Evolutionary conservation across 2,329 filamentous ascomycete genomes (phyloP).

Genomic region (Malbranchea cinnamomea): DNA sequence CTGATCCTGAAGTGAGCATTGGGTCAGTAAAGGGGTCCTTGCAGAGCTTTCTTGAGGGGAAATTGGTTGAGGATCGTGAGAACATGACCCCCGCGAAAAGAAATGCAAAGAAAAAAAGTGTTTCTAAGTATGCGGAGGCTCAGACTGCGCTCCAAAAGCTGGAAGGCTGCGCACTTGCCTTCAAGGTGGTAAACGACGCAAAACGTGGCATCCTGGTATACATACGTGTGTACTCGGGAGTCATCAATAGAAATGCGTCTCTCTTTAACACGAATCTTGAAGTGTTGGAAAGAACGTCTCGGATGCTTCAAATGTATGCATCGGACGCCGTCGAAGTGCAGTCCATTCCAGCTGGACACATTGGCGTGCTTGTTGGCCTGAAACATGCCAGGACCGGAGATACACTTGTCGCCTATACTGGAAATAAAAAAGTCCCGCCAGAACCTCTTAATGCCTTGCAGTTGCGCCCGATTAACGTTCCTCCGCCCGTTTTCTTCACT

Average conservation of each 20-base stretch:
- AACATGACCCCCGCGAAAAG: slow-evolving; percentile 21
- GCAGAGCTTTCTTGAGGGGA: slow-evolving; percentile 32
- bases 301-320: slow-evolving; percentile 78
- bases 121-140: slow-evolving; percentile 31
- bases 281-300: slow-evolving; percentile 62
- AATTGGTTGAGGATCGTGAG: slow-evolving; percentile 24
- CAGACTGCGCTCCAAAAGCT: slow-evolving; percentile 43
- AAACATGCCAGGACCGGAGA: slow-evolving; percentile 90
- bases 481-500: slow-evolving; percentile 92
- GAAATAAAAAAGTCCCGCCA: slow-evolving; percentile 48
- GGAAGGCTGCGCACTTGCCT: slow-evolving; percentile 54
- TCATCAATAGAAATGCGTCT: slow-evolving; percentile 54
- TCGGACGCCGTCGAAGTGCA: slow-evolving; percentile 73
- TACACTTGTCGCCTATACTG: slow-evolving; percentile 64
- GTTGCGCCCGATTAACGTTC: slow-evolving; percentile 73
- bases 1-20: slow-evolving; percentile 62
- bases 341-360: slow-evolving; percentile 70
- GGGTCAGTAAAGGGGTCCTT: slow-evolving; percentile 43
- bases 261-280: slow-evolving; percentile 81
- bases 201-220: slow-evolving; percentile 80
- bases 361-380: slow-evolving; percentile 80
- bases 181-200: slow-evolving; percentile 87
- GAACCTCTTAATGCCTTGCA: slow-evolving; percentile 59
- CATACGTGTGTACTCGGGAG: slow-evolving; percentile 79
- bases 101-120: slow-evolving; percentile 28